Base-by-base conservation (phyloP, 164 flowering plant genomes). In the Nymphaea thermarum region DNA sequence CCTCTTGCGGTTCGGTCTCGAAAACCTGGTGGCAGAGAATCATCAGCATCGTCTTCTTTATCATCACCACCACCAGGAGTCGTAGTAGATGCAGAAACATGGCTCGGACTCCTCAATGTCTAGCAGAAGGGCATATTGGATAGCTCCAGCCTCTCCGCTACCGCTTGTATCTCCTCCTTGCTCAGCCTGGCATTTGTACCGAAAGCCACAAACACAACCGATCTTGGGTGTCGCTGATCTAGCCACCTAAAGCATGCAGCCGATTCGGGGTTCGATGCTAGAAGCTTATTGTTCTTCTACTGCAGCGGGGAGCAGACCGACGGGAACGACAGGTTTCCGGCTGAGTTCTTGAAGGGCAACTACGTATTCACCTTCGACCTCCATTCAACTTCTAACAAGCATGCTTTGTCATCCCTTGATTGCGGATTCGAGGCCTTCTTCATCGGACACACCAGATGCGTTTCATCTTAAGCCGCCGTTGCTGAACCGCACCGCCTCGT, bases 301-400 rank as follows among this genome's bases (percentile, higher is more conserved):
- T 6, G 7, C 16, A n/a, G 66, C 44, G 15, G 15, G 44, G 8
- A 42, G 44, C 43, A 42, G 7, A 12, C 43, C 44, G 4, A 36
- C n/a, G 10, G 66, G 44, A 3, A 36, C 3, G 10, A 64, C 44
- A 6, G 43, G 44, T 42, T 36, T 64, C 12, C 12, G 5, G 4
- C 41, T 2, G 16, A 36, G 11, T 43, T 42, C 41, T 5, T 64
- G 43, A 43, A 36, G 42, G 6, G 7, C 44, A 8, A 8, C 44
- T 14, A 36, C 11, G 42, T 64, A 36, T 10, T 36, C 43, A 0
- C 4, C 66, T 4, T 64, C 66, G 44, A 85, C 76, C 68, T 83
- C 92, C 1, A 53, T 4, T 62, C 79, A 77, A 60, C 82, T 85
- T 44, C 93, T 55, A 4, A 87, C 4, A 0, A 71, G 69, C 18